phyloP scores from a whole-genome alignment of 129 eudicot species.

The Tagetes patula region DNA sequence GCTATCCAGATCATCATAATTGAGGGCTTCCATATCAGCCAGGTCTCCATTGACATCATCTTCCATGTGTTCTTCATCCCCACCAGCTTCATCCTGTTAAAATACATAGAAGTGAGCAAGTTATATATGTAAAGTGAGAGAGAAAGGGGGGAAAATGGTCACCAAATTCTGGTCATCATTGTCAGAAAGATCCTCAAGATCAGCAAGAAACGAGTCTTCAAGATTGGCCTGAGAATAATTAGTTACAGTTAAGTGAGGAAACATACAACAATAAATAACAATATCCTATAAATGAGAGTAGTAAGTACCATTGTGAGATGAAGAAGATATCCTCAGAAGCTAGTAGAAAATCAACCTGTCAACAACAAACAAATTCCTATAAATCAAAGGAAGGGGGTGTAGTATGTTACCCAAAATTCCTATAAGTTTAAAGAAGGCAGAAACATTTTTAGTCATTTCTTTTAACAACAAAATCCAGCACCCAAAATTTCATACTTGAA shows the following conservation, averaged over 20 bases:
- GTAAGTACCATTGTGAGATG: too few species aligned
- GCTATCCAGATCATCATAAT: conserved; percentile 82
- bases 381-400: too few species aligned
- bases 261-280: not conserved
- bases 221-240: conserved; percentile 66
- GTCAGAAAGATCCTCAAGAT: conserved; percentile 95
- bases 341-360: too few species aligned
- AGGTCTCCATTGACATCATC: conserved; percentile 73
- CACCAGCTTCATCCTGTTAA: conserved; percentile 53
- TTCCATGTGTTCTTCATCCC: conserved; percentile 67
- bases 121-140: too few species aligned
- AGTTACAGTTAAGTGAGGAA: not conserved
- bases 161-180: conserved; percentile 45
- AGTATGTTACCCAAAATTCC: too few species aligned
- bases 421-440: too few species aligned
- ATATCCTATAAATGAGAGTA: too few species aligned
- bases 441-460: too few species aligned
- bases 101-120: not conserved
- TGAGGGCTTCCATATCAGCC: conserved; percentile 75
- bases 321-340: too few species aligned
- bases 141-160: not conserved
- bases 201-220: conserved; percentile 94
- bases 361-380: too few species aligned
- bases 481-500: too few species aligned
- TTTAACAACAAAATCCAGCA: too few species aligned